A percentile compares a stretch with the other conserved stretches of the same genome.
Conservation (phyloP, 2,329 filamentous ascomycete species). For the Ophiocordyceps camponoti-rufipedis region DNA sequence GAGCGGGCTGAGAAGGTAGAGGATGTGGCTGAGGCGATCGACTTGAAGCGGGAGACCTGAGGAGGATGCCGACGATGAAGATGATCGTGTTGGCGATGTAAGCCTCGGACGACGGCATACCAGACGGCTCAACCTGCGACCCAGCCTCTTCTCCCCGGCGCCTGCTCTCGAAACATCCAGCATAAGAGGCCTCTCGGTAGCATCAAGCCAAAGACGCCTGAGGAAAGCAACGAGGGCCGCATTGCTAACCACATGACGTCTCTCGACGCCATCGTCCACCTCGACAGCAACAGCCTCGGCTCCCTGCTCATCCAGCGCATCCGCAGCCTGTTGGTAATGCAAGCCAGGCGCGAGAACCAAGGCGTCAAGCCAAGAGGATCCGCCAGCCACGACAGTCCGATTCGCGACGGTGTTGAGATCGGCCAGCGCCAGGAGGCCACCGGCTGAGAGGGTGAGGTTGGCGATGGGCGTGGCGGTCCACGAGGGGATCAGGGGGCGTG, state of each 20-base stretch:
- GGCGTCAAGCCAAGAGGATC: constrained; percentile 35
- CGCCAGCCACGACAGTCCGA: constrained; percentile 36
- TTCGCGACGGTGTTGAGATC: constrained; percentile 37
- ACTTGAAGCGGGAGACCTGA: constrained; percentile 9
- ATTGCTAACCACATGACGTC: constrained; percentile 23
- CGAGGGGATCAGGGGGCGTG: constrained; percentile 14
- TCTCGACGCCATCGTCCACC: not conserved
- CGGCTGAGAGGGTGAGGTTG: constrained; percentile 25
- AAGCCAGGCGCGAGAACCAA: constrained; percentile 41
- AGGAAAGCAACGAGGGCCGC: constrained; percentile 32
- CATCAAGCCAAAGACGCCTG: constrained; percentile 9
- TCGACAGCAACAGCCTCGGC: not conserved
- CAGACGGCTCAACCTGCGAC: constrained; percentile 4
- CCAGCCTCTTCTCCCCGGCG: constrained; percentile 3
- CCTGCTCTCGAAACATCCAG: constrained; percentile 9
- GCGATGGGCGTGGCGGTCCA: constrained; percentile 29
- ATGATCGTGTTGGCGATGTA: not conserved
- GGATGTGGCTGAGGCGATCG: constrained; percentile 27
- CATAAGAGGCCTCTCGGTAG: constrained; percentile 6
- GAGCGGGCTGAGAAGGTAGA: constrained; percentile 28
- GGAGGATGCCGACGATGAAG: not conserved
- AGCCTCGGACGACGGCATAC: not conserved
- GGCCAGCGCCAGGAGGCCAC: constrained; percentile 38
- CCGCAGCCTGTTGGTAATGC: constrained; percentile 40
- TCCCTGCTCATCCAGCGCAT: constrained; percentile 19